Conservation (phyloP, 2,329 filamentous ascomycete species). For the Aspergillus amoenus region DNA sequence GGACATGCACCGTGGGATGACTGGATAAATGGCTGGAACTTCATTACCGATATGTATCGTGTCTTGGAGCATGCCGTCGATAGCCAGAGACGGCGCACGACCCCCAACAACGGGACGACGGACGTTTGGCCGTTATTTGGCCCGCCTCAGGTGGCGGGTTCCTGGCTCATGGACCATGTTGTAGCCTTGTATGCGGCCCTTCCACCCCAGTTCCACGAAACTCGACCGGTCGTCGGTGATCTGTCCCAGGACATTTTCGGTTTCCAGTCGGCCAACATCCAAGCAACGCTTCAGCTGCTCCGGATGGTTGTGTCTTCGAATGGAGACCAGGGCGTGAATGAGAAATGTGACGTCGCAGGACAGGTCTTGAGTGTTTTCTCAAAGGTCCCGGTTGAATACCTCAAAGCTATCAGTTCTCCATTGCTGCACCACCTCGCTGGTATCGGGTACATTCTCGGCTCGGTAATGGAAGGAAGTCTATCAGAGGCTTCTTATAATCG, state of each 20-base stretch:
- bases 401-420: conserved; percentile 5
- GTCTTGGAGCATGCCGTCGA: conserved; percentile 1
- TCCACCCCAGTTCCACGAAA: neutral
- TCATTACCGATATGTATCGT: conserved; percentile 4
- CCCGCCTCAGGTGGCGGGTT: neutral
- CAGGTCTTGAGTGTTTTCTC: conserved; percentile 5
- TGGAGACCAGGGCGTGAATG: neutral
- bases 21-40: conserved; percentile 5
- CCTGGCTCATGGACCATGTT: conserved; percentile 6
- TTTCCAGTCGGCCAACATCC: conserved; percentile 4
- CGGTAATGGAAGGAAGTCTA: conserved; percentile 1
- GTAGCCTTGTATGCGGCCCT: neutral
- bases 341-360: neutral
- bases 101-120: neutral
- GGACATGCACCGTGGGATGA: neutral
- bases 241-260: conserved; percentile 4
- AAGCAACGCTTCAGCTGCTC: conserved; percentile 5
- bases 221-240: neutral
- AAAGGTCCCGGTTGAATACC: conserved; percentile 1
- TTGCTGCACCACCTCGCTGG: conserved; percentile 2
- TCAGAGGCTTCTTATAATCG: neutral
- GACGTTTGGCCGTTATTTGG: conserved; percentile 2
- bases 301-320: conserved; percentile 5
- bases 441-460: conserved; percentile 4
- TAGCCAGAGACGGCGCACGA: neutral